phyloP scores from a whole-genome alignment of 768 basidiomycete species.

The Solioccasus polychromus region DNA sequence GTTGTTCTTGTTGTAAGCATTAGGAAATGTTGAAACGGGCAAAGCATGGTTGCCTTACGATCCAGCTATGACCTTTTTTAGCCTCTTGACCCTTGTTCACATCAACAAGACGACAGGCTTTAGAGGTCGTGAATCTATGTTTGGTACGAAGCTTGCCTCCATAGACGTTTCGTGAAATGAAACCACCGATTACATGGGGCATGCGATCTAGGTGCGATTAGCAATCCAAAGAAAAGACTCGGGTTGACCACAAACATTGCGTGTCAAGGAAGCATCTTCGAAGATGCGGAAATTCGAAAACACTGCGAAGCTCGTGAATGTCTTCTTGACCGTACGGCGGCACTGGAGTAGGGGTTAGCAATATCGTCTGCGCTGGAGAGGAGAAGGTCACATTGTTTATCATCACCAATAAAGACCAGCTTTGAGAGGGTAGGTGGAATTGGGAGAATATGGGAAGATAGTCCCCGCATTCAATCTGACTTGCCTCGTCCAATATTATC shows the following conservation, averaged over 20 bases:
- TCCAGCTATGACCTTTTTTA: slow-evolving; percentile 33
- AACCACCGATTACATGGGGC: slow-evolving; percentile 69
- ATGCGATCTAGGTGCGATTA: slow-evolving; percentile 59
- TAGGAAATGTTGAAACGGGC: background rate
- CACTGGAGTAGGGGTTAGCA: slow-evolving; percentile 40
- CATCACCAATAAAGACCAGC: slow-evolving; percentile 40
- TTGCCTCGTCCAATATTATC: slow-evolving; percentile 47
- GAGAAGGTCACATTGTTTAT: slow-evolving; percentile 34
- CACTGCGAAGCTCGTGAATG: slow-evolving; percentile 58
- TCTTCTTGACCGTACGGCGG: slow-evolving; percentile 78
- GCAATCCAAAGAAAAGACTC: background rate
- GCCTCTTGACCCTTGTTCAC: slow-evolving; percentile 32
- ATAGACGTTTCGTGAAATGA: slow-evolving; percentile 70
- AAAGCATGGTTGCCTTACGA: slow-evolving; percentile 19
- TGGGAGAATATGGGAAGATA: slow-evolving; percentile 36
- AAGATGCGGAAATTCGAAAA: slow-evolving; percentile 72
- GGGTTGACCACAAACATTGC: slow-evolving; percentile 54
- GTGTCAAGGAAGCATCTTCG: slow-evolving; percentile 55
- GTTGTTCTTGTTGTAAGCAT: slow-evolving; percentile 47
- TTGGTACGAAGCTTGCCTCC: slow-evolving; percentile 51
- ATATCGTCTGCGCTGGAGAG: background rate
- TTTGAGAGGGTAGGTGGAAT: slow-evolving; percentile 29
- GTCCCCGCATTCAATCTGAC: slow-evolving; percentile 42
- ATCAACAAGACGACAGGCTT: slow-evolving; percentile 40
- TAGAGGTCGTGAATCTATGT: slow-evolving; percentile 41